Base-by-base conservation (phyloP, 2,329 filamentous ascomycete species). In the Penicillium brevicompactum region DNA sequence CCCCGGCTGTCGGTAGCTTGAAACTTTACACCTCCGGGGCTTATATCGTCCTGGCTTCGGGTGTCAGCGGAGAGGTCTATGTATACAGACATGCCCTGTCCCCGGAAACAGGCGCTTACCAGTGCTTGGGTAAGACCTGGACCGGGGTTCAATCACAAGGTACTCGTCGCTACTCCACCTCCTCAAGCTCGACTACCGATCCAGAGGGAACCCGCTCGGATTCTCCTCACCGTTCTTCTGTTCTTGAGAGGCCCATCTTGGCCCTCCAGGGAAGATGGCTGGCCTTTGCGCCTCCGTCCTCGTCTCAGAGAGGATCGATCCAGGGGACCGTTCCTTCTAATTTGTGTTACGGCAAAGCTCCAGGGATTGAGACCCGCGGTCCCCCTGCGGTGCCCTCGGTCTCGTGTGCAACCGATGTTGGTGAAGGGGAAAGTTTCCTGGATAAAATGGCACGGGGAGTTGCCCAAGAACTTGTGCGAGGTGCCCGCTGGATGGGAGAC, bases 51-150 rank as follows among this genome's bases (percentile, higher is more conserved):
- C 79, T 97, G 31, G 85, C 89, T 51, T 97, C 92, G 47, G 92
- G 91, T 2, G 76, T 82, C 21, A 96, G 91, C 47, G 93, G 93
- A 11, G 93, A 97, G 75, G 87, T 93, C 44, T 96, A 89, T 81
- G 78, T 96, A 7, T 97, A 87, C 82, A 70, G 78, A 31, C 59
- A 72, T 50, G 63, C 58, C 37, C 57, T 53, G 22, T 60, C 62
- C 44, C 62, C 61, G 13, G 55, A 57, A 14, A 53, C 58, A 10
- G 60, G 58, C 31, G 56, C 59, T 13, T 88, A 85, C 67, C 78
- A 79, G 55, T 97, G 92, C 66, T 80, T 94, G 52, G 92, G 88
- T 18, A 99, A 99, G 75, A 78, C 95, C 16, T 99, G 94, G 94
- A 97, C 94, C 0, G 87, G 87, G 43, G 79, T 96, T 27, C 90